Percentiles rank a stretch among this genome's conserved stretches.
These are phyloP conservation scores for Raffaelea deltoideospora DNA, from an alignment of 2,329 filamentous ascomycete species.

Conservation along the genomic window DNA sequence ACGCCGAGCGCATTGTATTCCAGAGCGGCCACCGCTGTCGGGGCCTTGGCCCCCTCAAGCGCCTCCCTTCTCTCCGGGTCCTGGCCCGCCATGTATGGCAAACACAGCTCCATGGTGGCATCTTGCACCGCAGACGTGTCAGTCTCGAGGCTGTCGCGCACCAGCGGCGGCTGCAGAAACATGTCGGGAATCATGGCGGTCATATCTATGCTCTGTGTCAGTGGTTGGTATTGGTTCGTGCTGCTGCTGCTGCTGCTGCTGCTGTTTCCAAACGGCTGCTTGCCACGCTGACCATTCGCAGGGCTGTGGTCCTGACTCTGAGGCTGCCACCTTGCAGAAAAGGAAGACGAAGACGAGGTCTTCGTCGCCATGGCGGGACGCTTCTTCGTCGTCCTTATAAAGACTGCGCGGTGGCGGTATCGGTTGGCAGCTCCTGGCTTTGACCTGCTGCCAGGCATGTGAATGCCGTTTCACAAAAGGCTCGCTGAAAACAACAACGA, in stretches of 20 bases:
- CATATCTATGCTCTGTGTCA: constrained; percentile 2
- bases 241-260: background rate
- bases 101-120: constrained; percentile 50
- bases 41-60: too few species aligned
- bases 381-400: constrained; percentile 10
- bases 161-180: constrained; percentile 41
- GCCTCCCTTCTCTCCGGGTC: too few species aligned
- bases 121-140: constrained; percentile 54
- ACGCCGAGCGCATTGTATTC: constrained; percentile 56
- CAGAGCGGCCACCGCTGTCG: constrained; percentile 44
- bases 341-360: background rate
- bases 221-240: background rate
- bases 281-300: too few species aligned
- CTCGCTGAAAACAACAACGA: too few species aligned
- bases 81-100: constrained; percentile 49
- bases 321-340: too few species aligned
- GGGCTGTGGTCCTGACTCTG: too few species aligned
- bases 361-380: constrained; percentile 5
- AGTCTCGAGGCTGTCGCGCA: constrained; percentile 53
- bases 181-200: constrained; percentile 32
- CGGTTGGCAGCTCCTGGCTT: constrained; percentile 4
- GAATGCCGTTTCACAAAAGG: background rate
- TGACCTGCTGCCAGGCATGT: constrained; percentile 6
- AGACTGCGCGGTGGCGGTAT: constrained; percentile 10
- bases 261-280: background rate